Evolutionary conservation across 768 basidiomycete species (phyloP).

Genomic region (Tulasnella sp.): DNA sequence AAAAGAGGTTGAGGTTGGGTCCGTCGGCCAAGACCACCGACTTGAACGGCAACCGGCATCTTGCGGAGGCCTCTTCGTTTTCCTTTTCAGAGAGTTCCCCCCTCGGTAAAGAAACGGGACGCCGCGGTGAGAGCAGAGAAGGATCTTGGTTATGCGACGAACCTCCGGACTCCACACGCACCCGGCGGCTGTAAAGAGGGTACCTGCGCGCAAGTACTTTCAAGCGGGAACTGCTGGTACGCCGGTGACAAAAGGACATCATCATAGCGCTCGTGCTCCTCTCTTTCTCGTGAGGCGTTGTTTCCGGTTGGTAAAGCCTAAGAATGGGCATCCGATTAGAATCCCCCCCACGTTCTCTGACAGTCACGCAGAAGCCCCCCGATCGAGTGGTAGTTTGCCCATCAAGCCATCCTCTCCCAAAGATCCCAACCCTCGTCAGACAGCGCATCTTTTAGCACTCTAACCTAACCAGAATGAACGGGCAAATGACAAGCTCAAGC

Average conservation of each 20-base stretch:
- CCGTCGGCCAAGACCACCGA: slow-evolving; percentile 1
- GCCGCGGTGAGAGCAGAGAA: no score
- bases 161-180: slow-evolving; percentile 6
- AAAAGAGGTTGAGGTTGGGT: background rate
- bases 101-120: background rate
- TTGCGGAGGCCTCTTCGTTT: background rate
- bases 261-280: no score
- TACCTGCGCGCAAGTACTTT: background rate
- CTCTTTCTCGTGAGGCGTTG: background rate
- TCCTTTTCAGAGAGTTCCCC: background rate
- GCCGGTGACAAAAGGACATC: background rate
- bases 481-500: no score
- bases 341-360: background rate
- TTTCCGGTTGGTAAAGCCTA: background rate
- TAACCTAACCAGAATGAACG: background rate
- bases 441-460: background rate
- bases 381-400: background rate
- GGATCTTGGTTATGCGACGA: background rate
- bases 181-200: slow-evolving; percentile 10
- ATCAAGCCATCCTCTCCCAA: background rate
- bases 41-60: background rate
- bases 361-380: background rate
- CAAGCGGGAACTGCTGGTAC: background rate
- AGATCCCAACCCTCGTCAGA: background rate
- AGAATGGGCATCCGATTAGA: background rate